Percentiles rank a stretch among this genome's conserved stretches.
phyloP scores from a whole-genome alignment of 164 flowering plant species.

The Brasenia schreberi region DNA sequence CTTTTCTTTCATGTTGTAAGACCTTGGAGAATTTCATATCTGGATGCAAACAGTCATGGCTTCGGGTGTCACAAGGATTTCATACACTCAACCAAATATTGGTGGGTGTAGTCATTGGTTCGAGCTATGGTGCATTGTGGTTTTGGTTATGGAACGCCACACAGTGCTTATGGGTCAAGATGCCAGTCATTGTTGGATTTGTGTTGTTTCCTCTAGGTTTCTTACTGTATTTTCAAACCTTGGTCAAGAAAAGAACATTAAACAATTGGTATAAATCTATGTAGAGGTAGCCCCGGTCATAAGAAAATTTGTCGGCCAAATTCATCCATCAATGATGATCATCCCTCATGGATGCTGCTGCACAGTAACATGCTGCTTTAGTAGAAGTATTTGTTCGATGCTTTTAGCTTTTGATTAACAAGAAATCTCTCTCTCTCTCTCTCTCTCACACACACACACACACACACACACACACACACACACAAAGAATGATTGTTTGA shows the following conservation, averaged over 20 bases:
- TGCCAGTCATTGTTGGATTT: conserved; percentile 27
- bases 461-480: too few species aligned
- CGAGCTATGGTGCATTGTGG: conserved; percentile 49
- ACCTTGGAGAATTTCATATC: not conserved
- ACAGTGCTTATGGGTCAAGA: conserved; percentile 41
- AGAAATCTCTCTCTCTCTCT: too few species aligned
- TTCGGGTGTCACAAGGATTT: conserved; percentile 59
- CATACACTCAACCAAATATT: conserved; percentile 70
- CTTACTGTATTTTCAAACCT: conserved; percentile 2
- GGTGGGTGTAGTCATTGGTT: conserved; percentile 65
- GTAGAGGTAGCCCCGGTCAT: too few species aligned
- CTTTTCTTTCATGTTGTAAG: too few species aligned
- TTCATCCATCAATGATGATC: too few species aligned
- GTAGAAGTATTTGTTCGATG: too few species aligned
- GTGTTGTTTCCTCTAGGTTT: conserved; percentile 32
- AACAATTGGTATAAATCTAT: not conserved
- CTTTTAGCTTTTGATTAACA: too few species aligned
- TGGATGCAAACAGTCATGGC: conserved; percentile 79
- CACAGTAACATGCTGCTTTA: too few species aligned
- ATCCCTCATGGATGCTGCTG: too few species aligned
- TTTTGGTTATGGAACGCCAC: conserved; percentile 45
- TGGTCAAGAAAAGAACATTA: not conserved
- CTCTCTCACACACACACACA: too few species aligned
- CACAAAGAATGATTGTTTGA: too few species aligned
- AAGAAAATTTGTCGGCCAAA: too few species aligned